phyloP scores from a whole-genome alignment of 352 stramenopile species.

The Globisporangium parvum region DNA sequence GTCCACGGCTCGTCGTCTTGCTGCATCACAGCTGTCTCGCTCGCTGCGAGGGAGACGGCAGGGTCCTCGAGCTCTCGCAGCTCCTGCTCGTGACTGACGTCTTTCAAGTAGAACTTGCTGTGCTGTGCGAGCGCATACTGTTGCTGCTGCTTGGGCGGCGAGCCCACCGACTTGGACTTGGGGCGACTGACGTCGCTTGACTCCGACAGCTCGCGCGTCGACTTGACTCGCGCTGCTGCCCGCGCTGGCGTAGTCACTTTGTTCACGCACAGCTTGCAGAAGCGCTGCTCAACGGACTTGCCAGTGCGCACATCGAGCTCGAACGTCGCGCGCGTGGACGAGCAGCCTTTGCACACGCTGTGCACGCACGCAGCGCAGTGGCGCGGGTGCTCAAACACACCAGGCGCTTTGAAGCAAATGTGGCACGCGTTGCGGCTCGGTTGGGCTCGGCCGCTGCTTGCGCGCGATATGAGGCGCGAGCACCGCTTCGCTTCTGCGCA shows the following conservation, averaged over 20 bases:
- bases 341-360: conserved; percentile 30
- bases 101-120: too few species aligned
- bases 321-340: conserved; percentile 1
- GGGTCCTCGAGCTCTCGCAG: too few species aligned
- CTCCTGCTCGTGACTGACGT: too few species aligned
- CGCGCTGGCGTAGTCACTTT: neutral
- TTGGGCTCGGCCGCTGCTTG: neutral
- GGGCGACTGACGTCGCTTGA: too few species aligned
- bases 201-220: too few species aligned
- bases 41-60: too few species aligned
- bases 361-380: conserved; percentile 25
- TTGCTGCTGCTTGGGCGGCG: too few species aligned
- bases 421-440: neutral
- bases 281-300: conserved; percentile 1
- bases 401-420: neutral
- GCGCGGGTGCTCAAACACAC: neutral
- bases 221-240: too few species aligned
- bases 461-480: neutral
- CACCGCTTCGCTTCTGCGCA: conserved; percentile 9
- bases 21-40: too few species aligned
- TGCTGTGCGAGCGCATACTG: too few species aligned
- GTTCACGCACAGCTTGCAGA: conserved; percentile 9
- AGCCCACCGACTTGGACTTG: too few species aligned
- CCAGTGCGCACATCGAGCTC: conserved; percentile 1
- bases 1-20: too few species aligned